Evolutionary conservation across 2,329 filamentous ascomycete species (phyloP).

Genomic region (Trichoderma oligosporum): DNA sequence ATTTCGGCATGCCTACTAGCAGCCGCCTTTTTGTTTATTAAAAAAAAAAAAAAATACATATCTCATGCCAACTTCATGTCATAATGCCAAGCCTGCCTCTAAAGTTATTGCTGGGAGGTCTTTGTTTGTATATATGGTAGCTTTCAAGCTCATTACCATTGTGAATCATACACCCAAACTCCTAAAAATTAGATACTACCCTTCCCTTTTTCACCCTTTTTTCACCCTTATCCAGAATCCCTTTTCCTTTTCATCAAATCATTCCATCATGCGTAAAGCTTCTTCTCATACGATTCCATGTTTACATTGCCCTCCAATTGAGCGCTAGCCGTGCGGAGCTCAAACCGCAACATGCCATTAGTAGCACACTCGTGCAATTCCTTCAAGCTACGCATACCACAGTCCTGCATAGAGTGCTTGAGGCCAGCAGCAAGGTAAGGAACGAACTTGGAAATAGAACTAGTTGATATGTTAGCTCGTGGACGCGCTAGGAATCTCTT

Average conservation of each 20-base stretch:
- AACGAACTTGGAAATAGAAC: conserved; percentile 89
- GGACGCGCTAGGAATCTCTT: conserved; percentile 18
- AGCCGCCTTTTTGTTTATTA: conserved; percentile 6
- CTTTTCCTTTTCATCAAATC: conserved; percentile 24
- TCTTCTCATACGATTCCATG: conserved; percentile 99
- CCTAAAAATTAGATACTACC: conserved; percentile 15
- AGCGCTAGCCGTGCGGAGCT: conserved; percentile 88
- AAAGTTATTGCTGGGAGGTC: conserved; percentile 17
- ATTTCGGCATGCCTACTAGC: conserved; percentile 9
- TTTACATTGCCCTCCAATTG: conserved; percentile 97
- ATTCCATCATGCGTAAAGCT: conserved; percentile 77
- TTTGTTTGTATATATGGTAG: conserved; percentile 18
- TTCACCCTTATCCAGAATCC: conserved; percentile 15
- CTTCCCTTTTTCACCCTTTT: not conserved
- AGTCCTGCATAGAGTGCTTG: conserved; percentile 96
- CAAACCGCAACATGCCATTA: conserved; percentile 78
- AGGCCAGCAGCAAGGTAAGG: conserved; percentile 93
- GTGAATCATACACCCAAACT: conserved; percentile 21
- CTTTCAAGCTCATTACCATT: conserved; percentile 11
- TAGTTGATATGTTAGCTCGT: conserved; percentile 32
- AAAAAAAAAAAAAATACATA: not conserved
- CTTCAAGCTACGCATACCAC: conserved; percentile 75
- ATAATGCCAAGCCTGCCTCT: conserved; percentile 18
- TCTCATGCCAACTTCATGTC: conserved; percentile 14
- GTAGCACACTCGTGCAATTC: conserved; percentile 73